A percentile compares a stretch with the other conserved stretches of the same genome.
phyloP scores from a whole-genome alignment of 345 rosid genomes.

The Capsella bursapastoris region DNA sequence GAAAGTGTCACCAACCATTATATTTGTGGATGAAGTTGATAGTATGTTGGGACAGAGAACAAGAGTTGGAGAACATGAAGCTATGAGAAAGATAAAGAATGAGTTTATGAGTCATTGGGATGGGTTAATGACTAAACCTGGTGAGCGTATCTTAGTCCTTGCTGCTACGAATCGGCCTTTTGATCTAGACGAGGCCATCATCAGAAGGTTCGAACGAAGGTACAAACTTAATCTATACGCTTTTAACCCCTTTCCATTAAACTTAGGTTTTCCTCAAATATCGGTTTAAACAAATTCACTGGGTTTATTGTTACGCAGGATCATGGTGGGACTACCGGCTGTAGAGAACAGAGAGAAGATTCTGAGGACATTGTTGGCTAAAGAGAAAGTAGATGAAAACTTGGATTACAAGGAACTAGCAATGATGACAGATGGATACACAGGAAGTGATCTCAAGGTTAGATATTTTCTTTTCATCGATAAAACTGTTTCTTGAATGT shows the following conservation, averaged over 20 bases:
- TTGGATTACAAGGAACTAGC: slow-evolving; percentile 78
- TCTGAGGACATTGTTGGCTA: slow-evolving; percentile 63
- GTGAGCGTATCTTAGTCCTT: slow-evolving; percentile 87
- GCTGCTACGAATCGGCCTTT: slow-evolving; percentile 98
- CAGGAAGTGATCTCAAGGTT: slow-evolving; percentile 93
- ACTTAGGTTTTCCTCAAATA: too few relatives aligned
- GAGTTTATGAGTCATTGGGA: slow-evolving; percentile 98
- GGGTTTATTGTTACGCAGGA: slow-evolving; percentile 44
- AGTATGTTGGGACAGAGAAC: slow-evolving; percentile 98
- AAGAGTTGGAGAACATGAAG: slow-evolving; percentile 94
- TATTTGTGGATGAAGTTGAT: slow-evolving; percentile 96
- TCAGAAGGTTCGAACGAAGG: slow-evolving; percentile 95
- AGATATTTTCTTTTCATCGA: neutral
- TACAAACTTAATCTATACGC: slow-evolving; percentile 13
- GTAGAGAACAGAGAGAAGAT: slow-evolving; percentile 79
- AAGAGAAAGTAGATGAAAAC: slow-evolving; percentile 68
- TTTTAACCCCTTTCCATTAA: too few relatives aligned
- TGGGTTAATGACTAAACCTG: slow-evolving; percentile 74
- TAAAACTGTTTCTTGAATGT: neutral
- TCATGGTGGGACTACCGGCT: slow-evolving; percentile 78
- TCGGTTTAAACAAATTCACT: too few relatives aligned
- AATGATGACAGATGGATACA: slow-evolving; percentile 75
- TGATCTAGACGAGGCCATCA: slow-evolving; percentile 94
- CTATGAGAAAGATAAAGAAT: slow-evolving; percentile 81
- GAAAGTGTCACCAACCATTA: slow-evolving; percentile 89